A percentile compares a stretch with the other conserved stretches of the same genome.
These are phyloP conservation scores for Plantago ovata DNA, from an alignment of 257 asterid species.

Conservation along the genomic window DNA sequence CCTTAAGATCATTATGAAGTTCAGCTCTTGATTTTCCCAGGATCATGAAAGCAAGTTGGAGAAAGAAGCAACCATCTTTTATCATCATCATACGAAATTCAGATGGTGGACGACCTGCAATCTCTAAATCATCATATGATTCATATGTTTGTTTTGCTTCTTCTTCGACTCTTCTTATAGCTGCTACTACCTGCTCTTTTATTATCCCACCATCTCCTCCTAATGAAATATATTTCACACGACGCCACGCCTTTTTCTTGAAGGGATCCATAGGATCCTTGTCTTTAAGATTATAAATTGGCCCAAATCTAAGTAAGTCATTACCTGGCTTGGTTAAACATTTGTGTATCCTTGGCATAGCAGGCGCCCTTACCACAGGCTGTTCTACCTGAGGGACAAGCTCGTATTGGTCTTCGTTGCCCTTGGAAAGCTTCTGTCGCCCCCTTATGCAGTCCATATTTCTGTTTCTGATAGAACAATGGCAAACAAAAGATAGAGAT, in stretches of 20 bases:
- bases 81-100: constrained; percentile 21
- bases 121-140: neutral
- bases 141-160: constrained; percentile 5
- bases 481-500: no score
- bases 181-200: neutral
- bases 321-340: no score
- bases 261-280: neutral
- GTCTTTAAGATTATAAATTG: neutral
- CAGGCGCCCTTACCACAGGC: no score
- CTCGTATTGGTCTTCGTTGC: no score
- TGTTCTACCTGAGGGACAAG: no score
- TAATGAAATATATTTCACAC: neutral
- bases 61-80: constrained; percentile 24
- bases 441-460: no score
- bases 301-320: no score
- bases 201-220: neutral
- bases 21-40: neutral
- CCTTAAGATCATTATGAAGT: neutral
- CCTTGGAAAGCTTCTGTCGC: no score
- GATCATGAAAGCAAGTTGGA: constrained; percentile 13
- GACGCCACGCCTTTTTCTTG: constrained; percentile 16
- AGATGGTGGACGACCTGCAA: neutral
- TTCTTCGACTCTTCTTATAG: constrained; percentile 9
- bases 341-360: no score
- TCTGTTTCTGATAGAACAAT: no score